Evolutionary conservation across 2,329 filamentous ascomycete species (phyloP).

Genomic region (Calonectria leucothoes): DNA sequence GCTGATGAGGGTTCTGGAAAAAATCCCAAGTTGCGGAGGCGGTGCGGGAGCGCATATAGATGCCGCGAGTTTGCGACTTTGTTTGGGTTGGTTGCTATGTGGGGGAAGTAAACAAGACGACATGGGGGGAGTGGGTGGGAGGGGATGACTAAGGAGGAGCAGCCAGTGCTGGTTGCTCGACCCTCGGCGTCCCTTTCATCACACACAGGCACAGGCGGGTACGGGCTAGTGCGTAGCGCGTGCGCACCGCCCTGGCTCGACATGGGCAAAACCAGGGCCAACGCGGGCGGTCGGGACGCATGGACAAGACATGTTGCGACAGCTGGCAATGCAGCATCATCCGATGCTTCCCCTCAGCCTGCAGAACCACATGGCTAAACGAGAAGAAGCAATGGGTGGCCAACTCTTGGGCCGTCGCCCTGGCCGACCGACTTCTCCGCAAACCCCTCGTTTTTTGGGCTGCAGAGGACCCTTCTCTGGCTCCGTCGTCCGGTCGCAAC

Average conservation of each 20-base stretch:
- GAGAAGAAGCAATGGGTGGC: conserved; percentile 14
- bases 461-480: background rate
- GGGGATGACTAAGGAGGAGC: conserved; percentile 37
- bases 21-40: conserved; percentile 10
- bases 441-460: conserved; percentile 1
- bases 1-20: conserved; percentile 24
- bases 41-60: conserved; percentile 30
- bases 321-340: conserved; percentile 39
- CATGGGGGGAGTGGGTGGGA: conserved; percentile 25
- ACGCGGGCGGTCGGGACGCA: conserved; percentile 15
- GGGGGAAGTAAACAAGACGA: conserved; percentile 53
- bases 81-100: conserved; percentile 50
- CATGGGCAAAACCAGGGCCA: conserved; percentile 6
- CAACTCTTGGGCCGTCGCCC: conserved; percentile 31
- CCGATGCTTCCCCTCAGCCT: conserved; percentile 22
- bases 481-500: background rate
- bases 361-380: conserved; percentile 30
- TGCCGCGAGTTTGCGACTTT: conserved; percentile 33
- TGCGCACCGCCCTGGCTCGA: conserved; percentile 1
- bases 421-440: conserved; percentile 31
- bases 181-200: background rate
- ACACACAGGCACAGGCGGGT: background rate
- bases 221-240: conserved; percentile 1
- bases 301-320: conserved; percentile 38
- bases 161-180: background rate